Percentiles rank a stretch among this genome's conserved stretches.
phyloP scores from a whole-genome alignment of 306 rosid species.

The Malus sieversii region DNA sequence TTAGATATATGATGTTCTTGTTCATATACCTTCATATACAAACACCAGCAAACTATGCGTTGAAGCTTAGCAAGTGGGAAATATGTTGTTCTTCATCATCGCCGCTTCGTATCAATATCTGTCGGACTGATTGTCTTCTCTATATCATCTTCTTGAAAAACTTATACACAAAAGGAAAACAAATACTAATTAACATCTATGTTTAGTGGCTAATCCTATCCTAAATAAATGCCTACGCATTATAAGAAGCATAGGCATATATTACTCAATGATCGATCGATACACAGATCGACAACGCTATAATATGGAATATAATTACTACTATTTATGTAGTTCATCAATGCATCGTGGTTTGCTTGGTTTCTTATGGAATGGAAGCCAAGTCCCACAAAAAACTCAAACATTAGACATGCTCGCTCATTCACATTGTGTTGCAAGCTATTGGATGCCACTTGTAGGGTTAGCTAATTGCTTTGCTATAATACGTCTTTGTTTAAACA shows the following conservation, averaged over 20 bases:
- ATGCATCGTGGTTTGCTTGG: not conserved
- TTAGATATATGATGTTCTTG: no score
- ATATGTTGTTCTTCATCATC: not conserved
- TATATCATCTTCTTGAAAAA: not conserved
- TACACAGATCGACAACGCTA: not conserved
- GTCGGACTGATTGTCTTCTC: constrained; percentile 12
- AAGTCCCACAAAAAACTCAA: no score
- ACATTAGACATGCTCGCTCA: no score
- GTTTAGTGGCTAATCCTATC: constrained; percentile 19
- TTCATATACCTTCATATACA: not conserved
- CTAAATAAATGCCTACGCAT: not conserved
- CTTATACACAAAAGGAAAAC: not conserved
- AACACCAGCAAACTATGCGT: no score
- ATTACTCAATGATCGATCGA: not conserved
- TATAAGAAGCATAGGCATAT: not conserved
- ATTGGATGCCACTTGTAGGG: not conserved
- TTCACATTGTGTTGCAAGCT: not conserved
- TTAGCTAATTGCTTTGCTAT: not conserved
- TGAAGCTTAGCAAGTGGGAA: no score
- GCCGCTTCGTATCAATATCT: constrained; percentile 10
- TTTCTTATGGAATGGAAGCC: no score
- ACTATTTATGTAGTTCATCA: not conserved
- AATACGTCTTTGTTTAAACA: not conserved
- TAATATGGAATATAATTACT: not conserved
- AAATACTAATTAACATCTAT: not conserved